Evolutionary conservation across 75 land plant species (phyloP).

Genomic region (Pseudotsuga menziesii): DNA sequence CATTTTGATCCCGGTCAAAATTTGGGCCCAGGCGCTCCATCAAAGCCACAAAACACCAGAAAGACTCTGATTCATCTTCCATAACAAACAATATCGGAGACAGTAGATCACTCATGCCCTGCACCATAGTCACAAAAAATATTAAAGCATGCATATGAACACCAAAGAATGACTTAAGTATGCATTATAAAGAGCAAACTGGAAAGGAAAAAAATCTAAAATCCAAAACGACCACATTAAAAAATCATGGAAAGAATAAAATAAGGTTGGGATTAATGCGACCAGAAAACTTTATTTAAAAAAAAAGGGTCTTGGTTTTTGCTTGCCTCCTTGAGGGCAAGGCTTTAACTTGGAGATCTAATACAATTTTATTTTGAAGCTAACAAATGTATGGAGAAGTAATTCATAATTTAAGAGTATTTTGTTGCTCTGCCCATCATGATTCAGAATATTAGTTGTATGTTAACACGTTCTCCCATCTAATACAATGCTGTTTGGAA

Average conservation of each 20-base stretch:
- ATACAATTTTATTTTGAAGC: no score
- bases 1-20: constrained; percentile 97
- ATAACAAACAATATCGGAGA: constrained; percentile 91
- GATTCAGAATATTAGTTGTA: neutral
- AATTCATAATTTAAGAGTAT: no score
- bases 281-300: neutral
- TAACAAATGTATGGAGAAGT: no score
- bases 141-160: no score
- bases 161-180: no score
- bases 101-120: constrained; percentile 98
- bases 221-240: no score
- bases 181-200: no score
- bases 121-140: neutral
- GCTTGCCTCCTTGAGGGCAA: no score
- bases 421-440: no score
- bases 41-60: constrained; percentile 93
- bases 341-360: no score
- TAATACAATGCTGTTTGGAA: neutral
- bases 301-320: neutral
- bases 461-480: neutral
- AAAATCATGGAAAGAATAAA: neutral
- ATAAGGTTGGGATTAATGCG: neutral
- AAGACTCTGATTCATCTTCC: constrained; percentile 86
- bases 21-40: constrained; percentile 98
- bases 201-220: no score